phyloP scores from a whole-genome alignment of 2,329 filamentous ascomycete genomes.

The Periglandula ipomoeae region DNA sequence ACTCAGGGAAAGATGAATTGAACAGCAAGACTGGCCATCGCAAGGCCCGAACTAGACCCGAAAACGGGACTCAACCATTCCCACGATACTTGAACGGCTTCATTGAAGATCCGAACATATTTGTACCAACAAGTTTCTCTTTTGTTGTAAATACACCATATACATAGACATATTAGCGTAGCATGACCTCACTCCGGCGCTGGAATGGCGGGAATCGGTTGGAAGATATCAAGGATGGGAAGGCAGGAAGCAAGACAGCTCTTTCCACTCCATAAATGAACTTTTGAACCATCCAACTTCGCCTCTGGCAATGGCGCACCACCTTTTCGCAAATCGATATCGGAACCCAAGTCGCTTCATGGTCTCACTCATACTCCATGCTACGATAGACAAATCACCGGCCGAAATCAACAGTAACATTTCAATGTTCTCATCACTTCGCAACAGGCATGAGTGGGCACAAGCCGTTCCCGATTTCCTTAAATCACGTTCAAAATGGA shows the following conservation, averaged over 20 bases:
- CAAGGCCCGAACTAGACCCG: too few relatives aligned
- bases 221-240: not conserved
- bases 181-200: not conserved
- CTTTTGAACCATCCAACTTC: too few relatives aligned
- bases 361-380: too few relatives aligned
- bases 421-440: constrained; percentile 29
- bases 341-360: too few relatives aligned
- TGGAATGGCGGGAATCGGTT: not conserved
- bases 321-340: too few relatives aligned
- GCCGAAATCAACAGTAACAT: not conserved
- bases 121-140: not conserved
- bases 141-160: not conserved
- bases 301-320: too few relatives aligned
- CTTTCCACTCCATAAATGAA: constrained; percentile 3
- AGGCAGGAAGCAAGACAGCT: constrained; percentile 1
- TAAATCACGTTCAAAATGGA: constrained; percentile 14
- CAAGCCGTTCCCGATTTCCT: constrained; percentile 19
- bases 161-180: not conserved
- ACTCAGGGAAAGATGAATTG: too few relatives aligned
- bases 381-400: too few relatives aligned
- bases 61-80: too few relatives aligned
- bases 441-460: constrained; percentile 27
- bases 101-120: not conserved
- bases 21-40: too few relatives aligned
- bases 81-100: too few relatives aligned